Conservation (phyloP, 345 rosid species). For the Laguncularia racemosa region DNA sequence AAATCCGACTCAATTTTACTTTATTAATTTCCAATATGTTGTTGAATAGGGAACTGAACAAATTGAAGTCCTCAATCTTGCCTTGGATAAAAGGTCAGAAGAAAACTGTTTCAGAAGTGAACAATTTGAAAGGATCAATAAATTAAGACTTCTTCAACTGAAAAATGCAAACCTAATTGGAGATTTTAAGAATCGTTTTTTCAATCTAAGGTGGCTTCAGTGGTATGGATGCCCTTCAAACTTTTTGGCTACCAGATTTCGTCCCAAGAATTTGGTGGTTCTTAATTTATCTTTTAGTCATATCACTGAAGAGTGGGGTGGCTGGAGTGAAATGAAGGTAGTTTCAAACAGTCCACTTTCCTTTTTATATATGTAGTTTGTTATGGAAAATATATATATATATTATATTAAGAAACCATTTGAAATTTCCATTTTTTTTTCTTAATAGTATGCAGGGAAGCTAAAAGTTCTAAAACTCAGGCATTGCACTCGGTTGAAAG, state of each 20-base stretch:
- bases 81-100: not conserved
- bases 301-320: conserved; percentile 3
- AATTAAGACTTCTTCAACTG: not conserved
- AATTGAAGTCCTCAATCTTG: conserved; percentile 1
- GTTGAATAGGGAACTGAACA: conserved; percentile 12
- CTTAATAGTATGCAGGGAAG: too few species aligned
- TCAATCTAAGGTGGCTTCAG: not conserved
- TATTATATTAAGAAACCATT: too few species aligned
- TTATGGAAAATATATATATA: too few species aligned
- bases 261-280: not conserved
- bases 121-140: not conserved
- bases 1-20: too few species aligned
- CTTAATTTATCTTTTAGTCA: conserved; percentile 6
- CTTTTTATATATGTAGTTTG: too few species aligned
- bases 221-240: conserved; percentile 1
- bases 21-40: too few species aligned
- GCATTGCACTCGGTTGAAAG: too few species aligned
- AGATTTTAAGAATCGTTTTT: not conserved
- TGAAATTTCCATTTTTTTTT: too few species aligned
- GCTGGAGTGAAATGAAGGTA: conserved; percentile 12
- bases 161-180: not conserved
- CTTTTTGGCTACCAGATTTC: conserved; percentile 1
- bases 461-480: too few species aligned
- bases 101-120: conserved; percentile 1
- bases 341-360: too few species aligned